Evolutionary conservation across 2,329 filamentous ascomycete species (phyloP).

Genomic region (Neofusicoccum cordaticola): DNA sequence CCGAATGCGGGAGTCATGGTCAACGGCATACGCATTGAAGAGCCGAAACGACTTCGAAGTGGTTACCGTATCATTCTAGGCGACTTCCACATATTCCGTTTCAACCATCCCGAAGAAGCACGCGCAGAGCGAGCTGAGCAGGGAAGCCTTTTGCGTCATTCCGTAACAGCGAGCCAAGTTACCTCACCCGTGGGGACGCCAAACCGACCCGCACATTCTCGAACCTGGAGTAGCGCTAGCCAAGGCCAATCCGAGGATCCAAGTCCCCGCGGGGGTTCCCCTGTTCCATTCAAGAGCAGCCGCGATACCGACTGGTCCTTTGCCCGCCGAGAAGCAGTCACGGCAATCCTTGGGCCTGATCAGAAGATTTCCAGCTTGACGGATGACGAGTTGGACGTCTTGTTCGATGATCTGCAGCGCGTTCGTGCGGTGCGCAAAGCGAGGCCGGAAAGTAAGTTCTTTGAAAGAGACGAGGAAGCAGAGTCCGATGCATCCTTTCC

Average conservation of each 20-base stretch:
- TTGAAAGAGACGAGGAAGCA: constrained; percentile 72
- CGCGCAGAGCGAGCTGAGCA: constrained; percentile 81
- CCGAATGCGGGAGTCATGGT: constrained; percentile 98
- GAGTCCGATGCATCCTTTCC: constrained; percentile 88
- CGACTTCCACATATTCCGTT: constrained; percentile 97
- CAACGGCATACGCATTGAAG: constrained; percentile 85
- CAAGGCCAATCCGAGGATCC: constrained; percentile 74
- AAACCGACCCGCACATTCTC: constrained; percentile 66
- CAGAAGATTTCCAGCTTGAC: constrained; percentile 87
- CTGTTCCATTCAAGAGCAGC: constrained; percentile 65
- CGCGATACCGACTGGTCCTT: constrained; percentile 93
- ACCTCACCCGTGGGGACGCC: constrained; percentile 60
- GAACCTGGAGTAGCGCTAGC: constrained; percentile 64
- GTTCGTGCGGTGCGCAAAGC: constrained; percentile 82
- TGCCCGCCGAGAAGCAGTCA: constrained; percentile 87
- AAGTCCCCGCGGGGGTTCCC: constrained; percentile 76
- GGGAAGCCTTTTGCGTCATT: constrained; percentile 80
- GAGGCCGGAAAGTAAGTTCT: constrained; percentile 53
- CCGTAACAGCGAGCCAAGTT: constrained; percentile 63
- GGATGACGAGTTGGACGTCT: constrained; percentile 87
- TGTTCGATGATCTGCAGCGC: constrained; percentile 91
- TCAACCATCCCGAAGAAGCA: constrained; percentile 96
- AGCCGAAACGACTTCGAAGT: constrained; percentile 80
- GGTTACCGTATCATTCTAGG: constrained; percentile 94
- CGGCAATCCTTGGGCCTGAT: constrained; percentile 82